These are phyloP conservation scores for Penicillium sp. DNA, from an alignment of 2,329 filamentous ascomycete genomes.

Conservation along the genomic window DNA sequence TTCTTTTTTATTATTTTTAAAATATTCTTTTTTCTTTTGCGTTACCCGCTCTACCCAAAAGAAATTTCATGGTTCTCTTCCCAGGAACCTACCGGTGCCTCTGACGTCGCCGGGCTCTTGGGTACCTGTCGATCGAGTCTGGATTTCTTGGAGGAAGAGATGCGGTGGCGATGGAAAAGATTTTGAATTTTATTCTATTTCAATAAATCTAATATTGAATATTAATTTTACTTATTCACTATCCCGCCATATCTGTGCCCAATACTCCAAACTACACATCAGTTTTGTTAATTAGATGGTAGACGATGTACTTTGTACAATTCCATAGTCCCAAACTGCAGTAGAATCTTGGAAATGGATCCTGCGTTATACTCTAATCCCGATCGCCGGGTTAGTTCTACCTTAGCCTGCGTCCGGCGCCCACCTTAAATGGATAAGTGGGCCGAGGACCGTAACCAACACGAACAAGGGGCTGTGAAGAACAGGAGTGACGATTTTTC, in stretches of 20 bases:
- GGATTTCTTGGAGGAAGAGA: conserved; percentile 4
- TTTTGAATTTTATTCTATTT: too few species aligned
- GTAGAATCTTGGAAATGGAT: too few species aligned
- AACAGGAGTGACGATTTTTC: too few species aligned
- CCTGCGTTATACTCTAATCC: conserved; percentile 1
- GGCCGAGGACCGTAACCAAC: too few species aligned
- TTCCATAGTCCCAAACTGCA: neutral
- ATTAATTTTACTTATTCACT: too few species aligned
- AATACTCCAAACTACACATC: too few species aligned
- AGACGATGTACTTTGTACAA: conserved; percentile 10
- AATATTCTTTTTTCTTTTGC: neutral
- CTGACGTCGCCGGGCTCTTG: conserved; percentile 16
- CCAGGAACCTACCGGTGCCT: conserved; percentile 8
- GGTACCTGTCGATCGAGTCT: conserved; percentile 21
- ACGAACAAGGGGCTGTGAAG: too few species aligned
- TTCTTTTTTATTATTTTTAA: neutral
- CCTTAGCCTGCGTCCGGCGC: conserved; percentile 5
- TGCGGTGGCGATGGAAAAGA: neutral
- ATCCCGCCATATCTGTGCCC: too few species aligned
- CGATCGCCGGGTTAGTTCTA: conserved; percentile 7
- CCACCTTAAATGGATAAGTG: conserved; percentile 8
- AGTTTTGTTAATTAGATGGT: too few species aligned
- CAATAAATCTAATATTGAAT: too few species aligned
- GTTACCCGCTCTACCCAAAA: conserved; percentile 1
- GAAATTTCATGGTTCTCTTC: conserved; percentile 2